Conservation (phyloP, 1,284 basidiomycete species). For the Salmacisia buchloeana region DNA sequence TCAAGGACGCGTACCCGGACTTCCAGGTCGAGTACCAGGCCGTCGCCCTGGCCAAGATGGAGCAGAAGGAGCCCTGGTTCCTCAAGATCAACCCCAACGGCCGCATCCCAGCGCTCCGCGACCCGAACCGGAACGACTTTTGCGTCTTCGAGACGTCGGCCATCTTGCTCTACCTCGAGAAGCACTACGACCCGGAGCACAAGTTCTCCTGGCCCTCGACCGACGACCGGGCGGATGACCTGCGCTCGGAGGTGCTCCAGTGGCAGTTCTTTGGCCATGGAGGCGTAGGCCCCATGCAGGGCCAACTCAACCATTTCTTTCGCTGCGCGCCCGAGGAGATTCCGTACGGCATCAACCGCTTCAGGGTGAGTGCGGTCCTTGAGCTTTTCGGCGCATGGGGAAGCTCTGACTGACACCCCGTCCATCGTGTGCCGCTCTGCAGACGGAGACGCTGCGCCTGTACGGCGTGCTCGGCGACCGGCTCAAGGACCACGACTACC, state of each 20-base stretch:
- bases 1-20: conserved; percentile 23
- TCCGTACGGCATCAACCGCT: conserved; percentile 32
- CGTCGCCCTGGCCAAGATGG: conserved; percentile 15
- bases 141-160: conserved; percentile 28
- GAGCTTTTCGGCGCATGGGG: neutral
- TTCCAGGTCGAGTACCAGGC: conserved; percentile 21
- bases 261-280: conserved; percentile 18
- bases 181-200: conserved; percentile 29
- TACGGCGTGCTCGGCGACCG: conserved; percentile 30
- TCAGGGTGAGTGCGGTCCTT: neutral
- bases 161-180: conserved; percentile 29
- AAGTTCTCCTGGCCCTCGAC: conserved; percentile 26
- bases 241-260: conserved; percentile 28
- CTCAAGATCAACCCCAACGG: conserved; percentile 46
- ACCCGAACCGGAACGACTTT: conserved; percentile 33
- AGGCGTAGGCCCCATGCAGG: conserved; percentile 29
- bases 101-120: conserved; percentile 34
- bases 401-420: neutral
- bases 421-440: conserved; percentile 3
- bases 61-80: conserved; percentile 37
- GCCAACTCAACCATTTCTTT: neutral
- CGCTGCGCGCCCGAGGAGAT: conserved; percentile 19
- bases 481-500: conserved; percentile 30
- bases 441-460: conserved; percentile 27
- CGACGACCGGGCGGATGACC: conserved; percentile 29